A percentile compares a stretch with the other conserved stretches of the same genome.
Evolutionary conservation across 306 rosid species (phyloP).

Genomic region (Malus fusca): DNA sequence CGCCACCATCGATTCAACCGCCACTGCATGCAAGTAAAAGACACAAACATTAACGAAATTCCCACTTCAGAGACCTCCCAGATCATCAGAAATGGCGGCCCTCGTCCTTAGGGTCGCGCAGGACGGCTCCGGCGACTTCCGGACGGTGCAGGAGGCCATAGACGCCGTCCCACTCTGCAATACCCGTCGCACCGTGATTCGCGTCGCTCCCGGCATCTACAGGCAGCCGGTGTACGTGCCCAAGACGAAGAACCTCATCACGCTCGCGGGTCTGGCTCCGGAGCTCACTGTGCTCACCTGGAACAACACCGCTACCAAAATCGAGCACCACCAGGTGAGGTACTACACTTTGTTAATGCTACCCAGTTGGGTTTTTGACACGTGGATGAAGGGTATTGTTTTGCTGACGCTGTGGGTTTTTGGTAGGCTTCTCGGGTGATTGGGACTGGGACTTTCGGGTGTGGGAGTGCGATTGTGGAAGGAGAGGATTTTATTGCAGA

Average conservation of each 20-base stretch:
- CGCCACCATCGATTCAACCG: slow-evolving; percentile 7
- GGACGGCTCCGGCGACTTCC: slow-evolving; percentile 58
- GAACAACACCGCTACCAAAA: slow-evolving; percentile 73
- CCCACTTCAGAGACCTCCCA: background rate
- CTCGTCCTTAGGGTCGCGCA: slow-evolving; percentile 47
- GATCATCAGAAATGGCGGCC: slow-evolving; percentile 44
- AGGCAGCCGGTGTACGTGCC: slow-evolving; percentile 71
- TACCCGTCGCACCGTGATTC: slow-evolving; percentile 59
- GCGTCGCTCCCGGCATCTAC: slow-evolving; percentile 68
- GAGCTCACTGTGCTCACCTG: slow-evolving; percentile 72
- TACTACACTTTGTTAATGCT: background rate
- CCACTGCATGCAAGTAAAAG: slow-evolving; percentile 4
- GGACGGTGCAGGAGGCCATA: slow-evolving; percentile 78
- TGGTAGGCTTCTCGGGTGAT: slow-evolving; percentile 51
- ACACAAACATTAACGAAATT: background rate
- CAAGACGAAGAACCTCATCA: slow-evolving; percentile 79
- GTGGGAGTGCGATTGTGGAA: slow-evolving; percentile 80
- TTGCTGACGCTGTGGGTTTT: background rate
- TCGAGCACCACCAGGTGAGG: slow-evolving; percentile 66
- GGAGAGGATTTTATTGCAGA: slow-evolving; percentile 91
- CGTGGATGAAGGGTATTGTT: background rate
- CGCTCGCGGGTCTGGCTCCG: slow-evolving; percentile 47
- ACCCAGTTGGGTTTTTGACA: slow-evolving; percentile 14
- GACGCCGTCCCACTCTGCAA: slow-evolving; percentile 75
- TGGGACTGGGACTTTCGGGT: slow-evolving; percentile 89